A percentile compares a stretch with the other conserved stretches of the same genome.
These are phyloP conservation scores for Ascosphaera aggregata DNA, from an alignment of 2,329 filamentous ascomycete genomes.

Conservation along the genomic window DNA sequence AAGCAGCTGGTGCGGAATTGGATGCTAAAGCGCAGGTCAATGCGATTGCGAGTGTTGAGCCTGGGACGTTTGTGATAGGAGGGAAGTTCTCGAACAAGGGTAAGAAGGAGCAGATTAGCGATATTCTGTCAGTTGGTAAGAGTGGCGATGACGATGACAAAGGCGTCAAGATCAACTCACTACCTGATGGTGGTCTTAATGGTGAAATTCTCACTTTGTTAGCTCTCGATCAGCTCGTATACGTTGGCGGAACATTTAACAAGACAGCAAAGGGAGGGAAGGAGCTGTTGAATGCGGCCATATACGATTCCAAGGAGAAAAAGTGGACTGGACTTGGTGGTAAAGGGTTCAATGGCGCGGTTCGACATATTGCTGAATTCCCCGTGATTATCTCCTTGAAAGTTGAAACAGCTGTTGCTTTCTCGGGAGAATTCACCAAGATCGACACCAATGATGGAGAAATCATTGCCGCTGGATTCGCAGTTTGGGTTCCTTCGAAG, in stretches of 20 bases:
- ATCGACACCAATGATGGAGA: conserved; percentile 39
- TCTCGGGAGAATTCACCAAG: conserved; percentile 58
- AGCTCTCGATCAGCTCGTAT: conserved; percentile 41
- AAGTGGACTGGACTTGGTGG: neutral
- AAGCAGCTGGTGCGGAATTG: conserved; percentile 43
- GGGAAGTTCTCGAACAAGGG: neutral
- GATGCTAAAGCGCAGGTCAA: conserved; percentile 42
- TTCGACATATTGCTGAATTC: conserved; percentile 51
- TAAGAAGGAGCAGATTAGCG: neutral
- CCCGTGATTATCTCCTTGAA: conserved; percentile 50
- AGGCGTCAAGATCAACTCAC: conserved; percentile 13
- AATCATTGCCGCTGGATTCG: conserved; percentile 48
- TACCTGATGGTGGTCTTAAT: conserved; percentile 54
- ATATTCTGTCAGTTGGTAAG: conserved; percentile 37
- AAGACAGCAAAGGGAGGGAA: conserved; percentile 39
- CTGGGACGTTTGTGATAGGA: neutral
- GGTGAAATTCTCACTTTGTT: conserved; percentile 51
- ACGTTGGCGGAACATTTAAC: conserved; percentile 67
- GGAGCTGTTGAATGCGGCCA: conserved; percentile 48
- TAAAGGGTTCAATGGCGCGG: conserved; percentile 53
- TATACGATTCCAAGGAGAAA: conserved; percentile 25
- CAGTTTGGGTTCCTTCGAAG: conserved; percentile 71
- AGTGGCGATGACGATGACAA: conserved; percentile 56
- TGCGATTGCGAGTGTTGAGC: neutral
- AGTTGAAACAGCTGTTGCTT: conserved; percentile 49